A percentile compares a stretch with the other conserved stretches of the same genome.
Evolutionary conservation across 805 yeast genomes (phyloP).

Genomic region (Pichia manshurica): DNA sequence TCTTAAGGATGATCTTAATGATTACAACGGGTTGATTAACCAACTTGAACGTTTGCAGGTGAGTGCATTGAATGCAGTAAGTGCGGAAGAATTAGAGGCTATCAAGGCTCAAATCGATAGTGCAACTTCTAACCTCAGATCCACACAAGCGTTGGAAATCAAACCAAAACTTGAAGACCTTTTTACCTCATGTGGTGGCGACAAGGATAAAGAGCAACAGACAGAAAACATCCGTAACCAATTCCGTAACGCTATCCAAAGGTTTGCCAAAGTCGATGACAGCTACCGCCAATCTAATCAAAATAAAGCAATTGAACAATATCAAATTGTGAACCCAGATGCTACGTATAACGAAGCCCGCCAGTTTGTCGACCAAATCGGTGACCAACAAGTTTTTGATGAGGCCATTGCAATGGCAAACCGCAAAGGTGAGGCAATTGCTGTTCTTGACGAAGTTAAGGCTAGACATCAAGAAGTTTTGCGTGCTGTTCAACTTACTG

Average conservation of each 20-base stretch:
- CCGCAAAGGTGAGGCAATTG: conserved; percentile 90
- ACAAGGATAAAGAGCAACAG: conserved; percentile 80
- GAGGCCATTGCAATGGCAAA: conserved; percentile 84
- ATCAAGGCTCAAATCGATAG: conserved; percentile 72
- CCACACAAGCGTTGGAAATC: conserved; percentile 62
- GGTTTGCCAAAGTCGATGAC: conserved; percentile 80
- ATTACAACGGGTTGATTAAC: conserved; percentile 63
- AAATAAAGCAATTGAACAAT: conserved; percentile 88
- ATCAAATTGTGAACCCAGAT: conserved; percentile 79
- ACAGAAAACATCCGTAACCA: conserved; percentile 82
- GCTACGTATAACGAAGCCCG: conserved; percentile 80
- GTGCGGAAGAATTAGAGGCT: conserved; percentile 61
- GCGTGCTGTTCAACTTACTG: conserved; percentile 92
- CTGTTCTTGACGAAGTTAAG: conserved; percentile 93
- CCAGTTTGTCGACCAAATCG: conserved; percentile 78
- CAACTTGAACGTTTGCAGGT: conserved; percentile 66
- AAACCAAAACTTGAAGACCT: conserved; percentile 72
- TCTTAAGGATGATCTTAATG: conserved; percentile 62
- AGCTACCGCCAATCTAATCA: conserved; percentile 78
- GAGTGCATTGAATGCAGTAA: conserved; percentile 65
- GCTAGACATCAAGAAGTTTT: conserved; percentile 91
- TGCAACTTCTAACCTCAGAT: conserved; percentile 69
- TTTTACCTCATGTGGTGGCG: conserved; percentile 64
- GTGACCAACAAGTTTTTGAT: conserved; percentile 87
- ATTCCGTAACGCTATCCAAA: conserved; percentile 81